Percentiles rank a stretch among this genome's conserved stretches.
Evolutionary conservation across 1,284 basidiomycete species (phyloP).

Genomic region (Boletus sp.): DNA sequence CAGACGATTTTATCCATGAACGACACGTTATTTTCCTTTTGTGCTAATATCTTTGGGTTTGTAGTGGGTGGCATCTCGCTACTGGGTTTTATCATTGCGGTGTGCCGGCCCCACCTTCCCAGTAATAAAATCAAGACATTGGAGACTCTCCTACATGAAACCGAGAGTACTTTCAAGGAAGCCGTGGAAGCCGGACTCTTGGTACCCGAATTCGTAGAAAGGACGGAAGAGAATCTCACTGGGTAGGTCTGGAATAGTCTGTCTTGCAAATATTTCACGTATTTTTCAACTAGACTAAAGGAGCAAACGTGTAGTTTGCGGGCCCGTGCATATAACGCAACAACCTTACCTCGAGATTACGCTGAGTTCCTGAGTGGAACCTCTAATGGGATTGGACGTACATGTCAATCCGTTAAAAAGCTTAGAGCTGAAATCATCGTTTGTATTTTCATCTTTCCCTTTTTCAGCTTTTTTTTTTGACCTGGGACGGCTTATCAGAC

Average conservation of each 20-base stretch:
- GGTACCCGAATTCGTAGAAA: neutral
- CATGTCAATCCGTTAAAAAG: conserved; percentile 1
- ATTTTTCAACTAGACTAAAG: conserved; percentile 3
- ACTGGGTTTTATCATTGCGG: neutral
- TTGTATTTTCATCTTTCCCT: neutral
- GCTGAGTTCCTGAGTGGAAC: conserved; percentile 4
- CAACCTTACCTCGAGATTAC: conserved; percentile 1
- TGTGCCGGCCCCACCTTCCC: neutral
- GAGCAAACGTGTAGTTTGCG: neutral
- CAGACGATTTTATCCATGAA: too few species aligned
- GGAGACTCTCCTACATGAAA: neutral
- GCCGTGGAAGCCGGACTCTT: conserved; percentile 3
- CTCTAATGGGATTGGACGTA: neutral
- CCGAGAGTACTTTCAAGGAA: neutral
- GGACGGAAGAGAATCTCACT: neutral
- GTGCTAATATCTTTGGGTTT: conserved; percentile 4
- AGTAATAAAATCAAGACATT: conserved; percentile 9
- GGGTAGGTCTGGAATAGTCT: neutral
- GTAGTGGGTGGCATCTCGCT: neutral
- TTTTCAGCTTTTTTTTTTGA: neutral
- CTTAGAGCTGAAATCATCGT: conserved; percentile 12
- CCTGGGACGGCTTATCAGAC: neutral
- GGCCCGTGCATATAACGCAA: neutral
- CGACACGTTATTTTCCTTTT: neutral
- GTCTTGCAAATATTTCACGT: too few species aligned